Base-by-base conservation (phyloP, 1,284 basidiomycete genomes). In the Coniophora puteana region DNA sequence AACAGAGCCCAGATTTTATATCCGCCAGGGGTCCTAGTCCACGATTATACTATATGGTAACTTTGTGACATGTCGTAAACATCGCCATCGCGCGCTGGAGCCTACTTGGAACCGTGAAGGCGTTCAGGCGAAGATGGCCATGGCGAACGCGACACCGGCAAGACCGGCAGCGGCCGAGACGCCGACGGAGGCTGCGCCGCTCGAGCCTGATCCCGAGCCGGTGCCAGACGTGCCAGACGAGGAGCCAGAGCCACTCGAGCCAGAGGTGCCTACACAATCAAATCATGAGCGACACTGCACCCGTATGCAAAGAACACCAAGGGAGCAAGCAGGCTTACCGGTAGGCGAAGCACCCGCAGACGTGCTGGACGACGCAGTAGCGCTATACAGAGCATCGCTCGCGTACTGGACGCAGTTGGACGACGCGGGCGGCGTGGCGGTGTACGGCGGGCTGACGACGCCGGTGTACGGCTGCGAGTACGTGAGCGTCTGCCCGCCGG, bases 321-420 rank as follows among this genome's bases (percentile, higher is more conserved):
- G n/a, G n/a, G n/a, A n/a, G n/a, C n/a, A n/a, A n/a, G n/a, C n/a
- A n/a, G n/a, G n/a, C n/a, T n/a, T n/a, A n/a, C n/a, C 17, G 12
- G 32, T 21, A 14, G 21, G 17, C 8, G 54, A 47, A 16, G 55
- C 45, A 33, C 54, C 51, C n/a, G 54, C 28, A 5, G 53, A 30
- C 8, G 48, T 41, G 3, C 50, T 46, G 26, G 47, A 11, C 23
- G 45, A 28, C 23, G 57, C 31, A 8, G 48, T 29, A 30, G 59
- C 36, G 6, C 50, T 21, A 37, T 59, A 89, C 11, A 89, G 64
- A 12, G 64, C 71, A 1, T 71, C 46, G 14, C 77, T 80, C 21
- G 67, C 53, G 57, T 70, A 80, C 0, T 74, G 71, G 8, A 68
- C 63, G 55, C 88, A 91, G 65, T 78, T 78, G 36, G 78, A 81